Conservation (phyloP, 2,329 filamentous ascomycete genomes). For the Talaromyces piceae region DNA sequence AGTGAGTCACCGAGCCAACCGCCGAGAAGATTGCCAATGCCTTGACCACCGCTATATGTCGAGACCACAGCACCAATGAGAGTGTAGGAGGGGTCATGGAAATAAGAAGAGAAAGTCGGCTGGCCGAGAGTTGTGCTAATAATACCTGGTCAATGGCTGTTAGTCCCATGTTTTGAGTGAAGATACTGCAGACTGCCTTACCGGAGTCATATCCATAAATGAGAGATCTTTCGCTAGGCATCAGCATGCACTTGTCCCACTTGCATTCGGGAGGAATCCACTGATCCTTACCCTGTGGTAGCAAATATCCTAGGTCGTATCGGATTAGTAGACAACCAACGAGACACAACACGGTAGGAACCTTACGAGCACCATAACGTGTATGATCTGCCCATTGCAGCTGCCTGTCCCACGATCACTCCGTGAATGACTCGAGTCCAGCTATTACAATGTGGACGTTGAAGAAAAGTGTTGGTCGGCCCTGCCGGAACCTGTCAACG, state of each 20-base stretch:
- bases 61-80: conserved; percentile 12
- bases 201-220: conserved; percentile 26
- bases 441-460: too few relatives aligned
- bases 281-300: conserved; percentile 1
- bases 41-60: conserved; percentile 2
- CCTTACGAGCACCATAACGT: conserved; percentile 1
- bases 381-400: background rate
- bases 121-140: conserved; percentile 26
- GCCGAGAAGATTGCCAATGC: conserved; percentile 10
- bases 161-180: background rate
- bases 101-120: conserved; percentile 21
- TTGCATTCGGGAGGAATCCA: background rate
- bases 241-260: background rate
- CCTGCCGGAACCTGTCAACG: too few relatives aligned
- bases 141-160: conserved; percentile 12
- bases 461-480: too few relatives aligned
- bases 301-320: background rate
- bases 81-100: conserved; percentile 19
- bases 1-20: conserved; percentile 15
- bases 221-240: conserved; percentile 11
- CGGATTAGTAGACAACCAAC: background rate
- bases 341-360: background rate
- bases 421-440: too few relatives aligned
- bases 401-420: background rate
- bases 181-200: background rate